These are phyloP conservation scores for Cladophialophora chaetospira DNA, from an alignment of 2,329 filamentous ascomycete species.

Conservation along the genomic window DNA sequence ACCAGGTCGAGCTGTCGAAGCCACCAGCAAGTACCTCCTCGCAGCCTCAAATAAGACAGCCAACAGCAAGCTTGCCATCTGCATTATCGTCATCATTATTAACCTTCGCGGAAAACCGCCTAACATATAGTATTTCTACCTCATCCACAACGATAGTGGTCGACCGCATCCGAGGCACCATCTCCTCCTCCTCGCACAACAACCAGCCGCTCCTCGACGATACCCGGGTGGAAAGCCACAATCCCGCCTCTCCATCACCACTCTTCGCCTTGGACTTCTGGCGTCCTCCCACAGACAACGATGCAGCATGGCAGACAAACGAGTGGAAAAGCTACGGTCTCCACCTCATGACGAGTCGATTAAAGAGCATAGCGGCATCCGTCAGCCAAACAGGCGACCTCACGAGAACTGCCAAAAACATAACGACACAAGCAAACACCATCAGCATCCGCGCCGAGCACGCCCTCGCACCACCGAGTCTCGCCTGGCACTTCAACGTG, in stretches of 20 bases:
- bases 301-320: conserved; percentile 33
- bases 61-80: too few relatives aligned
- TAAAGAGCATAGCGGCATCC: conserved; percentile 17
- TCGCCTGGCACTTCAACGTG: conserved; percentile 60
- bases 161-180: conserved; percentile 17
- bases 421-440: conserved; percentile 29
- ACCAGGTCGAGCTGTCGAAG: conserved; percentile 13
- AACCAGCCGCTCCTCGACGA: conserved; percentile 4
- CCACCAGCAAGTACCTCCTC: neutral
- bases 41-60: neutral
- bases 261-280: conserved; percentile 34
- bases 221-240: neutral
- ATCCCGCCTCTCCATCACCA: neutral
- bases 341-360: conserved; percentile 29
- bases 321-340: conserved; percentile 36
- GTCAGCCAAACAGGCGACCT: neutral
- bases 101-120: conserved; percentile 33
- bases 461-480: conserved; percentile 58
- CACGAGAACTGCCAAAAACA: neutral
- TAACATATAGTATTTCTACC: conserved; percentile 13
- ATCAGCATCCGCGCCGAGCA: conserved; percentile 47
- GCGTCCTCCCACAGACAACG: conserved; percentile 40
- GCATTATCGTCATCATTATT: conserved; percentile 40
- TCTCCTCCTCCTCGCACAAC: conserved; percentile 14
- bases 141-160: conserved; percentile 12